These are phyloP conservation scores for Ziziphus jujuba DNA, from an alignment of 306 rosid species.

Conservation along the genomic window DNA sequence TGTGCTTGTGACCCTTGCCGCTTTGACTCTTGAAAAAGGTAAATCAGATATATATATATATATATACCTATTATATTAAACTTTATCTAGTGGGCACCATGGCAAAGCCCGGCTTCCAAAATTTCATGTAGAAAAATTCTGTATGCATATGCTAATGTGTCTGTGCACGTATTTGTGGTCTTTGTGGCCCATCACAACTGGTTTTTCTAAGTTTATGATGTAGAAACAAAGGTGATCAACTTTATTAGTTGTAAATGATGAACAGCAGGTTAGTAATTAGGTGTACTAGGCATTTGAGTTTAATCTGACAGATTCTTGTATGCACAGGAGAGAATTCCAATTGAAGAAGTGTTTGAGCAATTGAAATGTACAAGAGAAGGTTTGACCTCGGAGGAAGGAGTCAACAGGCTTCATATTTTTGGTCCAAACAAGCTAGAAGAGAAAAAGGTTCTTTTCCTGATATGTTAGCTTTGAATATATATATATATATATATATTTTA, in stretches of 20 bases:
- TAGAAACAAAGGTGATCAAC: too few relatives aligned
- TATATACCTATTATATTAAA: too few relatives aligned
- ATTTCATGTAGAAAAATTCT: too few relatives aligned
- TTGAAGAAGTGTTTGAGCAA: conserved; percentile 90
- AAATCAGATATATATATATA: too few relatives aligned
- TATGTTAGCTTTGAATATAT: not conserved
- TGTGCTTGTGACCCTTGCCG: too few relatives aligned
- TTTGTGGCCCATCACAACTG: too few relatives aligned
- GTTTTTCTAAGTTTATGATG: too few relatives aligned
- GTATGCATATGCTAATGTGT: too few relatives aligned
- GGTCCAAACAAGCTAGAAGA: conserved; percentile 99
- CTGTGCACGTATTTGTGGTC: too few relatives aligned
- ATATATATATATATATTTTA: not conserved
- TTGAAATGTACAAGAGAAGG: conserved; percentile 88
- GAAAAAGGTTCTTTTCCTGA: conserved; percentile 56
- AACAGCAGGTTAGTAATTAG: not conserved
- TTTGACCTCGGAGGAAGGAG: conserved; percentile 70
- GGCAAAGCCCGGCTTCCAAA: too few relatives aligned
- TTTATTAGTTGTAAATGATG: not conserved
- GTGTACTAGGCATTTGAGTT: conserved; percentile 7
- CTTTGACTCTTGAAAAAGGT: too few relatives aligned
- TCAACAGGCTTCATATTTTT: conserved; percentile 74
- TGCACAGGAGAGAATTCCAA: conserved; percentile 80
- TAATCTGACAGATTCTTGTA: conserved; percentile 26
- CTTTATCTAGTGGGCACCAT: too few relatives aligned